phyloP scores from a whole-genome alignment of 2,329 filamentous ascomycete species.

The Fusarium nematophilum region DNA sequence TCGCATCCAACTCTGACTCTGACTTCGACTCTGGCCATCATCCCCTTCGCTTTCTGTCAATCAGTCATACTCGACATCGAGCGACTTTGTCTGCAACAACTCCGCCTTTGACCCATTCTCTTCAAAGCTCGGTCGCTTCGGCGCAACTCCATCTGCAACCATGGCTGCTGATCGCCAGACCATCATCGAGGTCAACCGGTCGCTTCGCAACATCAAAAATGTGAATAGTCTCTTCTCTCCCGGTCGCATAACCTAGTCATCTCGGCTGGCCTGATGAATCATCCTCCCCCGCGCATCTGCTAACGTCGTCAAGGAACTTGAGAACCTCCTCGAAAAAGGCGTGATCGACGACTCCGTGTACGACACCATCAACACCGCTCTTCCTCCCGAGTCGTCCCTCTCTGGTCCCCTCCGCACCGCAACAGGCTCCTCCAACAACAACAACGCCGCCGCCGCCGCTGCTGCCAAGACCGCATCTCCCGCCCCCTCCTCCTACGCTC shows the following conservation, averaged over 20 bases:
- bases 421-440: constrained; percentile 47
- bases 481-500: constrained; percentile 47
- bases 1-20: constrained; percentile 14
- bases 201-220: constrained; percentile 87
- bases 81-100: neutral
- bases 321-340: constrained; percentile 85
- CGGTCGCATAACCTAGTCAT: no score
- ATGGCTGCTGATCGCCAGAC: constrained; percentile 67
- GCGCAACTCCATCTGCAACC: constrained; percentile 30
- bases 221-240: constrained; percentile 56
- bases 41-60: constrained; percentile 11
- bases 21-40: constrained; percentile 19
- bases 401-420: constrained; percentile 59
- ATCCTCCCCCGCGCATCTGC: neutral
- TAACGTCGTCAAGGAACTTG: constrained; percentile 76
- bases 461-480: constrained; percentile 45
- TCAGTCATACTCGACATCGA: neutral
- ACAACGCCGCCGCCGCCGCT: constrained; percentile 41
- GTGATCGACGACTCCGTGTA: constrained; percentile 81
- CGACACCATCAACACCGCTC: constrained; percentile 77
- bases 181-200: constrained; percentile 81
- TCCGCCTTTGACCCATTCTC: constrained; percentile 5
- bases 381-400: constrained; percentile 77
- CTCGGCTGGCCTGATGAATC: neutral
- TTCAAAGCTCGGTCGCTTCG: constrained; percentile 7